Evolutionary conservation across 1,284 basidiomycete genomes (phyloP).

Genomic region (Tylopilus orsonianus): DNA sequence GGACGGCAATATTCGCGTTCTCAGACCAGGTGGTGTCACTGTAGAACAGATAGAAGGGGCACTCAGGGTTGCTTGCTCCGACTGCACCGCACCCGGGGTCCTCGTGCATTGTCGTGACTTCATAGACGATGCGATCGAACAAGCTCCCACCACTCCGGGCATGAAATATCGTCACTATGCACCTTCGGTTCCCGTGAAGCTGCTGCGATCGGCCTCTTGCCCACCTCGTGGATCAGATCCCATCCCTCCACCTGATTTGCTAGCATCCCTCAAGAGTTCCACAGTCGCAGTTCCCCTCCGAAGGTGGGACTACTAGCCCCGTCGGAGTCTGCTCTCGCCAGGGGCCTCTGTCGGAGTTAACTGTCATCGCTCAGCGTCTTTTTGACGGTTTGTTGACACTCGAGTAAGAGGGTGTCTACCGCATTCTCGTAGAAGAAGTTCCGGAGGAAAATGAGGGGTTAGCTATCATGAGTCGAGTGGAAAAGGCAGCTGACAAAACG

Average conservation of each 20-base stretch:
- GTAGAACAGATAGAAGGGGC: conserved; percentile 81
- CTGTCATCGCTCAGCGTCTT: conserved; percentile 75
- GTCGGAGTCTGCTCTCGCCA: conserved; percentile 59
- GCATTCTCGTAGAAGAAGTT: conserved; percentile 89
- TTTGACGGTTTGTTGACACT: conserved; percentile 88
- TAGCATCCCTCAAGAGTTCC: conserved; percentile 41
- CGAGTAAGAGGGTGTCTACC: conserved; percentile 73
- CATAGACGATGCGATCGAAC: conserved; percentile 60
- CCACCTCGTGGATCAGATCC: conserved; percentile 37
- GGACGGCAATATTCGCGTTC: conserved; percentile 77
- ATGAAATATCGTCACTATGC: conserved; percentile 99
- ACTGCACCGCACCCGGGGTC: conserved; percentile 48
- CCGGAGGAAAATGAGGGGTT: conserved; percentile 82
- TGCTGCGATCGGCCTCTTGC: conserved; percentile 58
- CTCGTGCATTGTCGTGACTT: conserved; percentile 79
- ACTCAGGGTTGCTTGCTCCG: conserved; percentile 46
- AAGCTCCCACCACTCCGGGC: conserved; percentile 92
- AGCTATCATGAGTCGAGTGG: conserved; percentile 97
- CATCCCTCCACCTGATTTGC: conserved; percentile 37
- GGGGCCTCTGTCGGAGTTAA: conserved; percentile 62
- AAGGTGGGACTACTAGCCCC: conserved; percentile 73
- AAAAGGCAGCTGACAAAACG: conserved; percentile 82
- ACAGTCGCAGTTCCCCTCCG: conserved; percentile 22
- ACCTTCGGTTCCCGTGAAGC: conserved; percentile 79
- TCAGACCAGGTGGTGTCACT: conserved; percentile 91